A percentile compares a stretch with the other conserved stretches of the same genome.
Conservation (phyloP, 2,329 filamentous ascomycete species). For the Venturiaceae sp. region DNA sequence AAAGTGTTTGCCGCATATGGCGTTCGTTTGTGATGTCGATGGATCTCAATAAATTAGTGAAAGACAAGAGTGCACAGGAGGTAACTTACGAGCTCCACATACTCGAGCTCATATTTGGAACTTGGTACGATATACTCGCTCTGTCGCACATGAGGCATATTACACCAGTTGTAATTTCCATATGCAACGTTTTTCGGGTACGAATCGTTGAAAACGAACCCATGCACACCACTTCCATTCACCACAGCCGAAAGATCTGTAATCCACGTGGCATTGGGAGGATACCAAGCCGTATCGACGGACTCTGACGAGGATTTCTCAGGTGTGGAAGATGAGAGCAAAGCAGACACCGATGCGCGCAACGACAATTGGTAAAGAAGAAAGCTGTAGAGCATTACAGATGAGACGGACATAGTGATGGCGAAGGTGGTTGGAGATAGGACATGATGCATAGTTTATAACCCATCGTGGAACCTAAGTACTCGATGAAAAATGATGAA, state of each 20-base stretch:
- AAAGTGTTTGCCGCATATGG: conserved; percentile 72
- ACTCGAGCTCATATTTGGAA: conserved; percentile 53
- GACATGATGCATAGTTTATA: background rate
- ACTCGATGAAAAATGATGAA: background rate
- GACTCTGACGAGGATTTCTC: background rate
- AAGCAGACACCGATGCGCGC: background rate
- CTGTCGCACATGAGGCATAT: conserved; percentile 74
- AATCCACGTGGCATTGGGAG: conserved; percentile 33
- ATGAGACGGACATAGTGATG: background rate
- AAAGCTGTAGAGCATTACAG: background rate
- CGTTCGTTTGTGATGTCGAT: conserved; percentile 77
- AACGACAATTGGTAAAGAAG: background rate
- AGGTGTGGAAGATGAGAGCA: background rate
- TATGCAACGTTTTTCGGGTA: conserved; percentile 45
- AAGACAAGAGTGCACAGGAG: conserved; percentile 16
- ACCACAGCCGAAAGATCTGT: conserved; percentile 53
- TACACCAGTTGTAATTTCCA: conserved; percentile 70
- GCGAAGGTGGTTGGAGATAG: background rate
- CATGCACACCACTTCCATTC: conserved; percentile 53
- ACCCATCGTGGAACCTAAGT: background rate
- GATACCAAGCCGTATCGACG: conserved; percentile 18
- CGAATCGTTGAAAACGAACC: conserved; percentile 65
- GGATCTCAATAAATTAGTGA: conserved; percentile 42
- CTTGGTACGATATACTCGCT: conserved; percentile 51
- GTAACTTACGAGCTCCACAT: conserved; percentile 60